Evolutionary conservation across 495 filamentous ascomycete species (phyloP).

Genomic region (Talaromyces thailandensis): DNA sequence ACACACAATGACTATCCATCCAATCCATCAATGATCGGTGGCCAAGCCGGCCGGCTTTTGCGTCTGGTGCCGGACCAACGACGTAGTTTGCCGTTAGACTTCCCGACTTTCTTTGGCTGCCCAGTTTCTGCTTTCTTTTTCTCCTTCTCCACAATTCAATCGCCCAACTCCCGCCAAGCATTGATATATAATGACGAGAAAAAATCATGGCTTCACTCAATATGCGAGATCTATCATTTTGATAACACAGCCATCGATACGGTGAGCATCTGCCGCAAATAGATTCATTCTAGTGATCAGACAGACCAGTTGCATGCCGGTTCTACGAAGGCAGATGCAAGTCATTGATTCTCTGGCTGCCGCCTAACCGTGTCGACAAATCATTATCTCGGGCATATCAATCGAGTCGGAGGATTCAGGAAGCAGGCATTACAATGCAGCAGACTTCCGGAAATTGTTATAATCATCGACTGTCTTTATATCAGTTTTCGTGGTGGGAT

Average conservation of each 20-base stretch:
- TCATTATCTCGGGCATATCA: neutral
- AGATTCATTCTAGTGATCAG: neutral
- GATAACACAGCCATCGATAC: neutral
- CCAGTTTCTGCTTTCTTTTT: neutral
- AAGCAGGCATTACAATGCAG: neutral
- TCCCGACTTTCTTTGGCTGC: too few species aligned
- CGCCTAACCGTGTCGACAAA: neutral
- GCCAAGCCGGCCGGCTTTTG: too few species aligned
- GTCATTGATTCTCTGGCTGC: neutral
- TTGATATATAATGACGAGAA: neutral
- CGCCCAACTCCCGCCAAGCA: neutral
- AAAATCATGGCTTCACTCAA: neutral
- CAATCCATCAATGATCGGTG: too few species aligned
- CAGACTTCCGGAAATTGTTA: neutral
- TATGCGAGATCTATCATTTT: neutral
- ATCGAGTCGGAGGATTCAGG: neutral
- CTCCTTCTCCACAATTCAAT: neutral
- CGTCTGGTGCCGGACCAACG: too few species aligned
- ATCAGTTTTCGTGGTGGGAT: neutral
- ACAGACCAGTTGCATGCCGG: neutral
- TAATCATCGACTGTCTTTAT: neutral
- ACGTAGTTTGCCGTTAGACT: too few species aligned
- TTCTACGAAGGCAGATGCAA: neutral
- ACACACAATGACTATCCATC: neutral
- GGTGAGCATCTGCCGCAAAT: neutral